phyloP scores from a whole-genome alignment of 2,329 filamentous ascomycete species.

The Penicillium janthinellum region DNA sequence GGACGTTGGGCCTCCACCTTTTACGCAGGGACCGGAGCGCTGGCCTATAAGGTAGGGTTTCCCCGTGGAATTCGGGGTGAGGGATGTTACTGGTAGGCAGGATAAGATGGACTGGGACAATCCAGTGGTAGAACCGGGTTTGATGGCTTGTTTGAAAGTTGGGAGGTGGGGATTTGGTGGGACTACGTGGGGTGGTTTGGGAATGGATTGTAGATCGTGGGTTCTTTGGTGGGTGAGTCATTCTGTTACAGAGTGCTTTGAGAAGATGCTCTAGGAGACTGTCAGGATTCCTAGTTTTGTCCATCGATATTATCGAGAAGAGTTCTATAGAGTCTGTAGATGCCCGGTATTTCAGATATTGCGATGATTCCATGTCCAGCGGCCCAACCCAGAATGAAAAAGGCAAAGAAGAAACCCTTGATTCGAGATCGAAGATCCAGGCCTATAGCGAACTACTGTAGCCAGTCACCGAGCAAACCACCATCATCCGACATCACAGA shows the following conservation, averaged over 20 bases:
- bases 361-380: neutral
- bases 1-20: slow-evolving; percentile 19
- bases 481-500: neutral
- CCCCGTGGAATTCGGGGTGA: neutral
- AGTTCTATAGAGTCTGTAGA: neutral
- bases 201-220: neutral
- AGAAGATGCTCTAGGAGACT: neutral
- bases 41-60: too few relatives aligned
- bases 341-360: neutral
- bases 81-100: neutral
- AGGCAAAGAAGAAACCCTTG: neutral
- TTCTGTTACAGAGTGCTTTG: neutral
- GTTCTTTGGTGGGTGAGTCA: neutral
- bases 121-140: neutral
- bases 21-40: neutral
- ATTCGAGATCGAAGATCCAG: neutral
- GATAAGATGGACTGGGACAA: neutral
- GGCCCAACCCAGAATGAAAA: neutral
- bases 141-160: neutral
- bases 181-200: neutral
- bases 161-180: neutral
- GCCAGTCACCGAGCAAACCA: neutral
- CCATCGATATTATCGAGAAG: neutral
- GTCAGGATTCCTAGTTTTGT: neutral
- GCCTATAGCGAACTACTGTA: neutral